Evolutionary conservation across 169 alveolate genomes (phyloP).

Genomic region (Perkinsus olseni): DNA sequence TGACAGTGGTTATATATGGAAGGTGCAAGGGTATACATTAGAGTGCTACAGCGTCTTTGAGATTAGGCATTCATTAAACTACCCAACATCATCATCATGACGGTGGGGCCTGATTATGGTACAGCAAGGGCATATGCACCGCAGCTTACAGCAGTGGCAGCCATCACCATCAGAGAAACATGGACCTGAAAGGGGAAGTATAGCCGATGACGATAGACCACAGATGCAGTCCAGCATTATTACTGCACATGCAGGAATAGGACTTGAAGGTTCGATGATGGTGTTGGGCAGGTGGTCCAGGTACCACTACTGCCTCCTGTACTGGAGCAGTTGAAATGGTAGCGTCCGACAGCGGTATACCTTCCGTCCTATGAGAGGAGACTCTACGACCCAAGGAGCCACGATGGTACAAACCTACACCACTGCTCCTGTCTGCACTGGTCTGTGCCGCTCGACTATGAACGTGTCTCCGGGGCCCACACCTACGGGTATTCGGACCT

Average conservation of each 20-base stretch:
- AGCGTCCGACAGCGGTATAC: not conserved
- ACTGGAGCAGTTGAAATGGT: not conserved
- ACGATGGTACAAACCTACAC: not conserved
- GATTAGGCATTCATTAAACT: too few relatives aligned
- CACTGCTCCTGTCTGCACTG: not conserved
- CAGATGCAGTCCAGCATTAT: not conserved
- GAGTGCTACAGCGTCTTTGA: too few relatives aligned
- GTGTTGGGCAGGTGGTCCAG: not conserved
- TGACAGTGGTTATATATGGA: too few relatives aligned
- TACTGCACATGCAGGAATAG: not conserved
- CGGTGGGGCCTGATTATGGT: not conserved
- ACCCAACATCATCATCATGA: too few relatives aligned
- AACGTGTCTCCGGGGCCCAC: not conserved
- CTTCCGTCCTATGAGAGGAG: not conserved
- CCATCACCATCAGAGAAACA: not conserved
- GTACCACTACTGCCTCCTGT: not conserved
- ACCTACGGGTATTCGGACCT: not conserved
- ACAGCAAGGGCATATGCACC: not conserved
- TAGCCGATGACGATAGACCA: not conserved
- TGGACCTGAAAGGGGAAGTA: not conserved
- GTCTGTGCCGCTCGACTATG: not conserved
- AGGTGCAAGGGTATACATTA: too few relatives aligned
- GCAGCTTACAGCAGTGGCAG: not conserved
- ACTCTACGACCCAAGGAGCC: not conserved
- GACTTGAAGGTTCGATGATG: not conserved